phyloP scores from a whole-genome alignment of 2,329 filamentous ascomycete species.

The Phyllachora maydis region DNA sequence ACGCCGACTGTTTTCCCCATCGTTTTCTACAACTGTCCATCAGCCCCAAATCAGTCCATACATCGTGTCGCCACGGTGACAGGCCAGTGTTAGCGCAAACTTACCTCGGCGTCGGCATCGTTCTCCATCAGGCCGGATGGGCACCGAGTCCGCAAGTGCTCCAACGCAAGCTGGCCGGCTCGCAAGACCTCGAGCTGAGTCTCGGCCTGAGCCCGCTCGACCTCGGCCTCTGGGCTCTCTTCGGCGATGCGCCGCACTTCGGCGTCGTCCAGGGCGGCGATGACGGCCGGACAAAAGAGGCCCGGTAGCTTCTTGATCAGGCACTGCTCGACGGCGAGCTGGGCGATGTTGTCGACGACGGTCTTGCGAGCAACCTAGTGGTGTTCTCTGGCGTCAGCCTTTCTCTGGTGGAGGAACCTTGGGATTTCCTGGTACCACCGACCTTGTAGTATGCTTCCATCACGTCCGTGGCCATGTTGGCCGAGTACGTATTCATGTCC shows the following conservation, averaged over 20 bases:
- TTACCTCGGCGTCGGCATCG: too few species aligned
- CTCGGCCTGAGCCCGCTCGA: constrained; percentile 13
- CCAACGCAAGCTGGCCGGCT: too few species aligned
- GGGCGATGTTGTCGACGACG: constrained; percentile 19
- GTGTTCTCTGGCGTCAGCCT: neutral
- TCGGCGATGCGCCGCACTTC: constrained; percentile 16
- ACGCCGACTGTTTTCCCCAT: too few species aligned
- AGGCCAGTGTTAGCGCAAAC: too few species aligned
- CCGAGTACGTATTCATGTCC: constrained; percentile 9
- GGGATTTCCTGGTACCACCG: constrained; percentile 1
- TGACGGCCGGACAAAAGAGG: constrained; percentile 17
- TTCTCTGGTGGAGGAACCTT: too few species aligned
- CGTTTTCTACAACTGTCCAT: too few species aligned
- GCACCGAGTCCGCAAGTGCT: too few species aligned
- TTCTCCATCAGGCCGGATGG: too few species aligned
- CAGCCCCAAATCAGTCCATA: too few species aligned
- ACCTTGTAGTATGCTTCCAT: constrained; percentile 15
- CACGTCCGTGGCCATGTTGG: constrained; percentile 12
- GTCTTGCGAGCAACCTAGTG: constrained; percentile 19
- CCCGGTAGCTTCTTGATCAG: constrained; percentile 13
- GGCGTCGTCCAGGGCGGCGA: constrained; percentile 14
- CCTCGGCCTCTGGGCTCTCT: constrained; percentile 16
- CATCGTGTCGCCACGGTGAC: too few species aligned
- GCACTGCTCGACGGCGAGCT: constrained; percentile 18
- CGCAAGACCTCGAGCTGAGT: constrained; percentile 17